A percentile compares a stretch with the other conserved stretches of the same genome.
These are phyloP conservation scores for Ramularia endophylla DNA, from an alignment of 2,329 filamentous ascomycete genomes.

Conservation along the genomic window DNA sequence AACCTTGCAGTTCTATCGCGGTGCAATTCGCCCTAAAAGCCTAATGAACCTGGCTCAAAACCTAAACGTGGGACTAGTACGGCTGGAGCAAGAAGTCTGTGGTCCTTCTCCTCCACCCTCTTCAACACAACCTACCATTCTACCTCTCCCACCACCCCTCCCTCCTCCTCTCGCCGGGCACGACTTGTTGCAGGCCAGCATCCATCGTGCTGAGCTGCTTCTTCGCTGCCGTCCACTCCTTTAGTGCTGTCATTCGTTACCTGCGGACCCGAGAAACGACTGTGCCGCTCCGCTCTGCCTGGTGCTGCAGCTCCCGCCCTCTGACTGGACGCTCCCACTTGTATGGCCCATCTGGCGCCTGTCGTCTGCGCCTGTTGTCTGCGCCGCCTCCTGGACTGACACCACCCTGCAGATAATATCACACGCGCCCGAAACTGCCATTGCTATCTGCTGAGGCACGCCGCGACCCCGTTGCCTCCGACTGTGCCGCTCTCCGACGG, in stretches of 20 bases:
- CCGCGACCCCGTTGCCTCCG: constrained; percentile 1
- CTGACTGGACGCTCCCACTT: constrained; percentile 1
- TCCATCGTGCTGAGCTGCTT: constrained; percentile 7
- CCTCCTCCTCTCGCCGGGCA: neutral
- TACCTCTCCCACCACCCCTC: constrained; percentile 1
- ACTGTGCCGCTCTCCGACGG: constrained; percentile 4
- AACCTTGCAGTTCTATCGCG: too few species aligned
- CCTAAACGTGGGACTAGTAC: too few species aligned
- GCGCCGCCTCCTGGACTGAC: constrained; percentile 1
- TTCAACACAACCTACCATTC: too few species aligned
- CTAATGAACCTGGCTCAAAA: too few species aligned
- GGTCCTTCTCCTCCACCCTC: constrained; percentile 3
- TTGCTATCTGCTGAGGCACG: too few species aligned
- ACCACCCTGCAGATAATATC: too few species aligned
- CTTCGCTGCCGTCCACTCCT: constrained; percentile 19
- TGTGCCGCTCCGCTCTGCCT: constrained; percentile 13
- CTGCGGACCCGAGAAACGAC: neutral
- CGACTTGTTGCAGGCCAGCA: constrained; percentile 8
- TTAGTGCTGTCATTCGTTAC: constrained; percentile 14
- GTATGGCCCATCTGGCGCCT: constrained; percentile 2
- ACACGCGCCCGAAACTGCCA: neutral
- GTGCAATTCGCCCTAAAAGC: too few species aligned
- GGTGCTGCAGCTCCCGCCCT: constrained; percentile 6
- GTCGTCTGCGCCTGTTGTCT: neutral
- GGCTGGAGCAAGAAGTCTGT: too few species aligned